Base-by-base conservation (phyloP, 2,329 filamentous ascomycete species). In the Pseudonectria buxi region DNA sequence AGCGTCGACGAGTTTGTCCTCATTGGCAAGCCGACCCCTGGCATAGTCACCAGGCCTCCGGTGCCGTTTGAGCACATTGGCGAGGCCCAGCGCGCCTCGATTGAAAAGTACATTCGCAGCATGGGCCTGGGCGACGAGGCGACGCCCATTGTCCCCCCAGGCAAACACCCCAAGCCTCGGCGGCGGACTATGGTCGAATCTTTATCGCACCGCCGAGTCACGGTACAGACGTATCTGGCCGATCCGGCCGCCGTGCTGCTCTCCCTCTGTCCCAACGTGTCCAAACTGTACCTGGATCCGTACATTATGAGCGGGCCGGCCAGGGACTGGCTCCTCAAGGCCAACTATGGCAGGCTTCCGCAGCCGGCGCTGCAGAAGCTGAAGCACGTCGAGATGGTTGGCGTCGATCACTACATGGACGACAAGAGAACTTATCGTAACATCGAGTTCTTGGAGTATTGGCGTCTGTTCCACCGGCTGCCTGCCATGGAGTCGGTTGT, bases 401-500 rank as follows among this genome's bases (percentile, higher is more conserved):
- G 26, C 1, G 26, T 24, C n/a, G 14, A 4, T 6, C 14, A 22
- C 11, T n/a, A 12, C 13, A 2, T 10, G 3, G 9, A 5, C 4
- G 30, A 29, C 13, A 18, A 18, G 22, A 35, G 14, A 22, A 24
- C 25, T 5, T 26, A 10, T 25, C 14, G 18, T n/a, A n/a, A 18
- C 15, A 6, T 6, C 33, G 11, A 30, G 28, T 14, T n/a, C n/a
- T 12, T 14, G 12, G 22, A 37, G 12, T 26, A 11, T 14, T 30
- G 28, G 33, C 27, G 32, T 33, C 18, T 28, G 13, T 13, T 37
- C 16, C 32, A 30, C 6, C 36, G 31, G 14, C 26, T 37, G 2
- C 36, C 36, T 7, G 26, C 31, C 10, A 26, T 37, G 27, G 31
- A 37, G 26, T 37, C 36, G 1, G 30, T 37, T 4, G 31, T 37